Evolutionary conservation across 441 rosid species (phyloP).

Genomic region (Eruca vesicaria): DNA sequence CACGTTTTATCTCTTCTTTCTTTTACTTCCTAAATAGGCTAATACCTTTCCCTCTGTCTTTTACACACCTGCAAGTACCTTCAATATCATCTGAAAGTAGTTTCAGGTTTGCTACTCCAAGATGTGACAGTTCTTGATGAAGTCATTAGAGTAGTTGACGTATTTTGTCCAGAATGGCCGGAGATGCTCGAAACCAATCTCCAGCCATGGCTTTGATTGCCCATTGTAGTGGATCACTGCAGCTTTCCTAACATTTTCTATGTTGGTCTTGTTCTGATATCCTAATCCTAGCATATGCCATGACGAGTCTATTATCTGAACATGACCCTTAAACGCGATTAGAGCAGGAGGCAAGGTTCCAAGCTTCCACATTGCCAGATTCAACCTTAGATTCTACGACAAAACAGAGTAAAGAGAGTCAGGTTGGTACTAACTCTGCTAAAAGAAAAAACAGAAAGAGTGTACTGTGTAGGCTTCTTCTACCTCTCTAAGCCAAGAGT

Average conservation of each 20-base stretch:
- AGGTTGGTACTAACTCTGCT: conserved; percentile 9
- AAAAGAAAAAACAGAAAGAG: neutral
- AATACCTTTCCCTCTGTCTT: too few relatives aligned
- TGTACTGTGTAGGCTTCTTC: neutral
- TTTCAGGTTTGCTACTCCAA: conserved; percentile 46
- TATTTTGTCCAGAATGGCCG: conserved; percentile 96
- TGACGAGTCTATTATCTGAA: conserved; percentile 80
- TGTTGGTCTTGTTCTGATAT: conserved; percentile 73
- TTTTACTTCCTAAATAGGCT: conserved; percentile 24
- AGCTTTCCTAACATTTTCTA: conserved; percentile 70
- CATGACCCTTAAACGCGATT: conserved; percentile 88
- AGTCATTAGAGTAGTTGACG: conserved; percentile 91
- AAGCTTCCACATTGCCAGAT: conserved; percentile 95
- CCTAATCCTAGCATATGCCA: conserved; percentile 99
- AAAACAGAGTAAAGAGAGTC: conserved; percentile 2
- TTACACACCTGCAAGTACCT: too few relatives aligned
- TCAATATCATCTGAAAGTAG: conserved; percentile 36
- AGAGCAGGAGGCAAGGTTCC: conserved; percentile 94
- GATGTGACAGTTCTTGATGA: conserved; percentile 86
- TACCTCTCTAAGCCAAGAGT: conserved; percentile 97
- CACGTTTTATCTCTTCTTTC: neutral
- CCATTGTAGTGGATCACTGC: conserved; percentile 99
- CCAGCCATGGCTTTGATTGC: conserved; percentile 96
- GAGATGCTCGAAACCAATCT: conserved; percentile 94
- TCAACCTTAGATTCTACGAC: conserved; percentile 83